Evolutionary conservation across 2,329 filamentous ascomycete species (phyloP), one percentile per base, ranked within the genome.

Genomic region (Pleochaeta shiraiana): DNA sequence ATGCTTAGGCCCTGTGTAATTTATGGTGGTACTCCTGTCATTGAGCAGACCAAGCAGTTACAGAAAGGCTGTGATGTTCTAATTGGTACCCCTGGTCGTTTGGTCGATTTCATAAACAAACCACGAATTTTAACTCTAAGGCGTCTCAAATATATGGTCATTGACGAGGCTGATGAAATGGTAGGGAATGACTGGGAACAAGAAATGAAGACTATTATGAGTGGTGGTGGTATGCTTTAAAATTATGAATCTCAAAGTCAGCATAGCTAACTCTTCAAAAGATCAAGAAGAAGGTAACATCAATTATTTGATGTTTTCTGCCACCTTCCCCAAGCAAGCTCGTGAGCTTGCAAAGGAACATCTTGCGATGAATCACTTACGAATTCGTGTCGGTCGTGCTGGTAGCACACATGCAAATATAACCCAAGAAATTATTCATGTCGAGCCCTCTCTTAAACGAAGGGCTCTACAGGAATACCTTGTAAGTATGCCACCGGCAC

Each of bases 101-200:
- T 98, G 1, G 77, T 84, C 60, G 88, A 96, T 70, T 87, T 97
- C 71, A 90, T 97, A 77, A 77, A 84, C 47, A 83, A 85, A 34
- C 82, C 84, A 0, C 74, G 84, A 19, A 71, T 87, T 16, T 76
- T 96, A 1, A 87, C 85, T 0, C 78, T 96, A 63, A 79, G 79
- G 26, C 88, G 92, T 47, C 80, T 96, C 66, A 86, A 85, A 75
- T 93, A 85, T 75, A 83, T 83, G 68, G 82, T 97, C 68, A 85
- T 98, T 67, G 93, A 97, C 66, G 93, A 98, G 73, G 93, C 93
- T 0, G 93, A 98, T 72, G 92, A 98, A 76, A 85, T 98, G 79
- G 80, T 98, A 0, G 79, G 86, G 0, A 72, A 78, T 0, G 88
- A 91, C 70, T 97, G 93, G 89, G 81, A 86, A 45, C 79, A 83